Base-by-base conservation (phyloP, 1,139 yeast genomes). In the Suhomyces kunorum region DNA sequence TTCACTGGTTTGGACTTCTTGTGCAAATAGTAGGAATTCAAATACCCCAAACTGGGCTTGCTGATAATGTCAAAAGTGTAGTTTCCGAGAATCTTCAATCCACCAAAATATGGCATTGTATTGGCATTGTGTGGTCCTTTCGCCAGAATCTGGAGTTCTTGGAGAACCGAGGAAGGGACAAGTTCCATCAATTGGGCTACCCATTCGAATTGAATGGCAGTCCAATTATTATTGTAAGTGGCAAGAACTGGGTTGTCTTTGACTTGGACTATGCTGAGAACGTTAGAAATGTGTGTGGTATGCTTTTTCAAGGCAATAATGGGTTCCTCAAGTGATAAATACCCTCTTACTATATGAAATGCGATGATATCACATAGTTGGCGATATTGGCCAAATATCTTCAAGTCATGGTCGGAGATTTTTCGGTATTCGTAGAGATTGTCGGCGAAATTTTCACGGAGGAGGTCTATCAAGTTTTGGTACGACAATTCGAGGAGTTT, bases 251-350 rank as follows among this genome's bases (percentile, higher is more conserved):
- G 24, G 15, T 28, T 25, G 3, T 24, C 26, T 3, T 33, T 36
- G 2, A 23, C 29, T 33, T 45, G 45, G 8, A 58, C 38, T 2
- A 51, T 48, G 17, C 49, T 52, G 5, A 53, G 35, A 0, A 70
- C 64, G 42, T 76, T 76, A 17, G 69, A 68, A 2, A 84, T 56
- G 61, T 87, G 96, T 7, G 78, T 66, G 31, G 72, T 71, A 54
- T 86, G 88, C 55, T 81, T 84, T 42, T 74, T 71, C 49, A 80
- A 75, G 0, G 89, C 87, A 28, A 68, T 51, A 28, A 81, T 68
- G 1, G 85, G 74, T 47, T 78, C 79, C 31, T 78, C 84, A 18
- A 78, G 48, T n/a, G 85, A 78, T 27, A 86, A 66, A 49, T 81
- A 77, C 0, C 81, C 69, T 46, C 86, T 71, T 4, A 79, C 78